phyloP scores from a whole-genome alignment of 2,329 filamentous ascomycete species.

The Cercospora sp. region DNA sequence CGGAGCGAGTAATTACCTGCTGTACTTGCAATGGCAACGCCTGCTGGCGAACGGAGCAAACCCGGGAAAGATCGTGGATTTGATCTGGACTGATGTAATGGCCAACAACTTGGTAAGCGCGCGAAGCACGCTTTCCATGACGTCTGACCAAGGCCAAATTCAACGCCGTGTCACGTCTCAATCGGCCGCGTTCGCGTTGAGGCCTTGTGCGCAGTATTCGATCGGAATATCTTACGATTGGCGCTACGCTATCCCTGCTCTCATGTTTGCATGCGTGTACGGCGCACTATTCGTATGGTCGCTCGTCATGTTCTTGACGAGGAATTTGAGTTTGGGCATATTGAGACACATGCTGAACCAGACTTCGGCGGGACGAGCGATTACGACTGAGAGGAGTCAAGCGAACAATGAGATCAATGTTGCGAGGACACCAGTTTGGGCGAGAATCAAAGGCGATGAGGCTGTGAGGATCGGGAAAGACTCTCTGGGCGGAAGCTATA shows the following conservation, averaged over 20 bases:
- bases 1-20: slow-evolving; percentile 16
- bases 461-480: slow-evolving; percentile 8
- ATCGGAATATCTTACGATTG: slow-evolving; percentile 15
- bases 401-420: slow-evolving; percentile 9
- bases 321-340: background rate
- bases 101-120: slow-evolving; percentile 14
- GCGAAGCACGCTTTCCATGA: slow-evolving; percentile 7
- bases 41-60: slow-evolving; percentile 1
- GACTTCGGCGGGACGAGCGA: slow-evolving; percentile 12
- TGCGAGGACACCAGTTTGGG: slow-evolving; percentile 14
- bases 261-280: slow-evolving; percentile 13
- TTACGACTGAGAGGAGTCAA: slow-evolving; percentile 19
- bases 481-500: background rate
- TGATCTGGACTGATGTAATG: slow-evolving; percentile 22
- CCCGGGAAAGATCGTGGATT: slow-evolving; percentile 7
- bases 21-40: slow-evolving; percentile 14
- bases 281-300: background rate
- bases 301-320: slow-evolving; percentile 10
- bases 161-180: background rate
- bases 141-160: background rate
- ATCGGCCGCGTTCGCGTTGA: background rate
- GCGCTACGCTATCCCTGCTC: slow-evolving; percentile 19
- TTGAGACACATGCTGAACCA: slow-evolving; percentile 17
- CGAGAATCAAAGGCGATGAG: slow-evolving; percentile 12
- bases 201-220: slow-evolving; percentile 7